Percentiles rank a stretch among this genome's conserved stretches.
Conservation (phyloP, 768 basidiomycete species). For the Russula compacta region DNA sequence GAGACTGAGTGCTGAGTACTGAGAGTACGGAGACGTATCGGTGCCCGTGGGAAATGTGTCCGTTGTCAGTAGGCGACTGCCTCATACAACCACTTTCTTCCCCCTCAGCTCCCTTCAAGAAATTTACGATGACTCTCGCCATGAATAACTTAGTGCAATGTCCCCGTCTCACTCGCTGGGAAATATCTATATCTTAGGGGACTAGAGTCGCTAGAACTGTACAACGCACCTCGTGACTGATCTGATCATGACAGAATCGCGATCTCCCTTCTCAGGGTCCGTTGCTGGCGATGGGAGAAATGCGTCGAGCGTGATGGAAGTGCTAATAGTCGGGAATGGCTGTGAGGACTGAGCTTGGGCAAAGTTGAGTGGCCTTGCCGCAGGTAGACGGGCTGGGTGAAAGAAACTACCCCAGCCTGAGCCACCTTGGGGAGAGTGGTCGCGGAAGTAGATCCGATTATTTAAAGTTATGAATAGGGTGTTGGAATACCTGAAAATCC, state of each 20-base stretch:
- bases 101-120: too few relatives aligned
- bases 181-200: not conserved
- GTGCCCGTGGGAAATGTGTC: too few relatives aligned
- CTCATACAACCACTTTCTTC: too few relatives aligned
- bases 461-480: constrained; percentile 24
- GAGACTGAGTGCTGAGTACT: too few relatives aligned
- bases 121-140: too few relatives aligned
- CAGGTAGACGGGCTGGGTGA: not conserved
- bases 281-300: not conserved
- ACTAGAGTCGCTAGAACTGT: not conserved
- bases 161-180: not conserved
- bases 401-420: too few relatives aligned
- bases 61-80: too few relatives aligned
- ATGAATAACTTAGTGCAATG: too few relatives aligned
- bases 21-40: too few relatives aligned
- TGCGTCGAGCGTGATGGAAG: not conserved
- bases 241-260: not conserved
- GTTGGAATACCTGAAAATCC: constrained; percentile 18
- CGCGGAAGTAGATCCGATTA: constrained; percentile 16
- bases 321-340: not conserved
- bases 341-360: not conserved
- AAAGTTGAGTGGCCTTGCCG: not conserved
- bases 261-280: not conserved
- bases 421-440: not conserved
- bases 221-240: not conserved